Evolutionary conservation across 768 basidiomycete genomes (phyloP).

Genomic region (Pleurotus tuoliensis): DNA sequence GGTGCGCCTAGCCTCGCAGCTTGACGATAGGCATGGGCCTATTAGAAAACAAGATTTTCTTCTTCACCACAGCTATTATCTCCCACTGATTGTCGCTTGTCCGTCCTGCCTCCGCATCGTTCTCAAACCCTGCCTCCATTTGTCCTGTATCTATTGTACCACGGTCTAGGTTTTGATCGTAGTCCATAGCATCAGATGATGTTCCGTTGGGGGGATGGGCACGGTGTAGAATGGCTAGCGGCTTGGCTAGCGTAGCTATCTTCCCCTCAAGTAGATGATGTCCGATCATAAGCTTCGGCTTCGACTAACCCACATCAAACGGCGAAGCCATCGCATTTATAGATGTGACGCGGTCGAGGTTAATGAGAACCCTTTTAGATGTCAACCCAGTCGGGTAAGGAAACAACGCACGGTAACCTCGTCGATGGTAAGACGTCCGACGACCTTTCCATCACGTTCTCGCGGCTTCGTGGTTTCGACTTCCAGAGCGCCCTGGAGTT

Average conservation of each 20-base stretch:
- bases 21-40: slow-evolving; percentile 71
- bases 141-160: slow-evolving; percentile 10
- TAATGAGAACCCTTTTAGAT: slow-evolving; percentile 5
- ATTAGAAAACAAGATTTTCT: slow-evolving; percentile 81
- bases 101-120: slow-evolving; percentile 13
- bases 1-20: slow-evolving; percentile 1
- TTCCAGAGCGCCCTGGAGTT: slow-evolving; percentile 81
- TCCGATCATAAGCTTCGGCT: slow-evolving; percentile 77
- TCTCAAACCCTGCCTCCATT: slow-evolving; percentile 18
- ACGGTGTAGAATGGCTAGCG: slow-evolving; percentile 72
- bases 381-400: slow-evolving; percentile 1
- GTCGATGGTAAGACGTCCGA: slow-evolving; percentile 73
- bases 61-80: slow-evolving; percentile 67
- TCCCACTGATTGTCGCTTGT: slow-evolving; percentile 41
- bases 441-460: slow-evolving; percentile 63
- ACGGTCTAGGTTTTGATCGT: slow-evolving; percentile 2
- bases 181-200: slow-evolving; percentile 14
- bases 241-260: slow-evolving; percentile 69
- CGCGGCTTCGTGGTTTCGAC: slow-evolving; percentile 50
- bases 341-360: not conserved
- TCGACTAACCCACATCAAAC: slow-evolving; percentile 45
- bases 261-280: slow-evolving; percentile 91
- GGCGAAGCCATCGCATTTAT: not conserved
- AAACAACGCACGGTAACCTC: slow-evolving; percentile 28
- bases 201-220: slow-evolving; percentile 13